Base-by-base conservation (phyloP, 768 basidiomycete genomes). In the Fomitopsis serialis region DNA sequence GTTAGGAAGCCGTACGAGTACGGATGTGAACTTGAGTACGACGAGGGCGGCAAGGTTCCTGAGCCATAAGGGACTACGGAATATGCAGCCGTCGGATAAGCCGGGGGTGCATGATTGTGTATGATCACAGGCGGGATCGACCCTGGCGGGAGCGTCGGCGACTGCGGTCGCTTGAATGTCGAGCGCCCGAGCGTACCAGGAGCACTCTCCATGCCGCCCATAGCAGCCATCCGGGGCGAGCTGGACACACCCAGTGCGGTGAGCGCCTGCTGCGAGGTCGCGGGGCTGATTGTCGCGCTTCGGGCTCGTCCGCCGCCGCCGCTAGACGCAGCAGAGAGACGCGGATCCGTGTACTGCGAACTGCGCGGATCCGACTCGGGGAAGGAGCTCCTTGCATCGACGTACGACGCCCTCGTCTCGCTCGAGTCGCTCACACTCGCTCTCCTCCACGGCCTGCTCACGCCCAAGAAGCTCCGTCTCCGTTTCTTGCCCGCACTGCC, bases 121-220 rank as follows among this genome's bases (percentile, higher is more conserved):
- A n/a, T n/a, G n/a, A n/a, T n/a, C n/a, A n/a, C 9, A 15, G 34
- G 34, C 12, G 56, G 59, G 19, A 56, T 48, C 13, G 52, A 13
- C 22, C 55, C 55, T 4, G 47, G 47, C 5, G 47, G 27, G 2
- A 59, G 45, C 5, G 42, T 48, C 15, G 58, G 63, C 25, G 58
- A 56, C 48, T 59, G 51, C 8, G 58, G 54, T 11, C 58, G 56
- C 37, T 53, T 45, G n/a, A 59, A 54, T 25, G 58, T 23, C 25
- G 43, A 40, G 22, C 56, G 58, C 10, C 47, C 22, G 50, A 24
- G 25, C 10, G 32, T 29, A 15, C 34, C 34, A 13, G 29, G 11
- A 13, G 48, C 6, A 32, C 11, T 22, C 6, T 10, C 45, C 15
- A 24, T 13, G 11, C 17, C 23, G 19, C 21, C 45, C 19, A 17